Evolutionary conservation across 495 filamentous ascomycete genomes (phyloP), one percentile per base, ranked within the genome.

Genomic region (Saxophila tyrrhenica): DNA sequence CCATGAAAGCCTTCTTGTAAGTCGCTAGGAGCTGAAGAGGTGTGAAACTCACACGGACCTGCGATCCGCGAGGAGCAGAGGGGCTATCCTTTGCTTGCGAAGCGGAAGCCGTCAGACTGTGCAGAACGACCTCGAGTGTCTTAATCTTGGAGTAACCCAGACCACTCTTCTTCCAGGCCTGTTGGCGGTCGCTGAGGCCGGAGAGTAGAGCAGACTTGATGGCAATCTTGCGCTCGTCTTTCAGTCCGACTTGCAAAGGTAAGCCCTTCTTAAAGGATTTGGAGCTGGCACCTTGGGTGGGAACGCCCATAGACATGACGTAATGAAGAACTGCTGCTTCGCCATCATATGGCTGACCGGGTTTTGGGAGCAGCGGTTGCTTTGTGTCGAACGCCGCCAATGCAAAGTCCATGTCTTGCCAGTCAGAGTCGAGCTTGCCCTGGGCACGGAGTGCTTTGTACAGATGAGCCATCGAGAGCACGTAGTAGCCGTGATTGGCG

Each of bases 341-440:
- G 7, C 21, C 11, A 35, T 52, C 20, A 35, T 20, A 41, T 3
- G 5, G 17, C 16, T 16, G 11, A 20, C 25, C 50, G 21, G 38
- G 13, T 25, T 52, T 52, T 15, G 50, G 3, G 5, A 52, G 32
- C 11, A 25, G 39, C 17, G 50, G n/a, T 13, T 52, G 35, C 50
- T 52, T 41, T 7, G 35, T 21, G 20, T 35, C 50, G 22, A 42
- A 38, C 5, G 35, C 19, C 11, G 35, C 50, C n/a, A 52, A 35
- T 3, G 38, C 38, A 7, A 52, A 3, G 16, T 52, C 50, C 50
- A 52, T 52, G 43, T 52, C 50, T 29, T 52, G 39, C 50, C 50
- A 52, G 5, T 52, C 50, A n/a, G 9, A 15, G 13, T 52, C 38
- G 10, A 52, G 21, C 21, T 38, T 2, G 9, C 48, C 48, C 16